phyloP scores from a whole-genome alignment of 192 early-diverging fungal species.

The Obelidium mucronatum region DNA sequence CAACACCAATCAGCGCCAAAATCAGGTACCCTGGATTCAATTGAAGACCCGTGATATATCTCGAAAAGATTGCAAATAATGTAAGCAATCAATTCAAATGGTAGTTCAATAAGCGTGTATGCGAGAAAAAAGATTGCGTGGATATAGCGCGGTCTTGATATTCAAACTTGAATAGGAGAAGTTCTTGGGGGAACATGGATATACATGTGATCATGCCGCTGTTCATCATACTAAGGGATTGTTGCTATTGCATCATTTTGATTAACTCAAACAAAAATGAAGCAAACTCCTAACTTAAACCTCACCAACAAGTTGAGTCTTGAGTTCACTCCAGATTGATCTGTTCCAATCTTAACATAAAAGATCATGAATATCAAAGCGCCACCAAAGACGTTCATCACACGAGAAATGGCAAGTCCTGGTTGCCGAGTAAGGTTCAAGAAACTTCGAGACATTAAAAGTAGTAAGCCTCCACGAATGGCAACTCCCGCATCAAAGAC shows the following conservation, averaged over 20 bases:
- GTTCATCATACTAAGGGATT: slow-evolving; percentile 42
- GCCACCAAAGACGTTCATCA: slow-evolving; percentile 45
- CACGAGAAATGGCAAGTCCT: slow-evolving; percentile 33
- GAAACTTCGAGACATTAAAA: slow-evolving; percentile 30
- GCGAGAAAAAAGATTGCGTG: slow-evolving; percentile 46
- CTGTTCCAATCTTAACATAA: slow-evolving; percentile 29
- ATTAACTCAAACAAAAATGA: too few species aligned
- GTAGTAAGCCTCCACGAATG: slow-evolving; percentile 25
- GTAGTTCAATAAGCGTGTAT: slow-evolving; percentile 29
- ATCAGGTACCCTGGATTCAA: slow-evolving; percentile 8
- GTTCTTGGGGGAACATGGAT: slow-evolving; percentile 46
- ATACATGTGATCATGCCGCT: slow-evolving; percentile 52
- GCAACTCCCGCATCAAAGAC: background rate
- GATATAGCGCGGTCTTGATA: slow-evolving; percentile 44
- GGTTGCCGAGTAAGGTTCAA: slow-evolving; percentile 45
- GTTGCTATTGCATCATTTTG: too few species aligned
- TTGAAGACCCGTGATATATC: background rate
- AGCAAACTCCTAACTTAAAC: background rate
- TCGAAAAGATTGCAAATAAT: slow-evolving; percentile 25
- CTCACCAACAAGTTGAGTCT: slow-evolving; percentile 43
- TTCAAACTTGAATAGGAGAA: slow-evolving; percentile 43
- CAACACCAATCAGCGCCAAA: background rate
- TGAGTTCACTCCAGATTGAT: slow-evolving; percentile 39
- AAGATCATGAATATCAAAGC: slow-evolving; percentile 48
- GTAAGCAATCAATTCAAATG: slow-evolving; percentile 41